These are phyloP conservation scores for Takakia lepidozioides DNA, from an alignment of 225 moss, liverwort and hornwort genomes.

Conservation along the genomic window DNA sequence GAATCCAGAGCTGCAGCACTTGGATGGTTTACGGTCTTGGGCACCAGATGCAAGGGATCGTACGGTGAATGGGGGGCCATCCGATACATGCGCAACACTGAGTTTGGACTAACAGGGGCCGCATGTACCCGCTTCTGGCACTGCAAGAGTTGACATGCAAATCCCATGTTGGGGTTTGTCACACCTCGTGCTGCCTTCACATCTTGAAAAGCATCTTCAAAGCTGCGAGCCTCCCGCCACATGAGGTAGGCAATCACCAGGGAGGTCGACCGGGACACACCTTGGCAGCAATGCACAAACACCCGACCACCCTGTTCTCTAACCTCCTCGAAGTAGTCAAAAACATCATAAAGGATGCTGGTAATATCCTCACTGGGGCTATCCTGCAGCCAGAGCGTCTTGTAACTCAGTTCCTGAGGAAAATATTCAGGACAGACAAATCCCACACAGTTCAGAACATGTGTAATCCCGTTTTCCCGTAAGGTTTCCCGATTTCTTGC, in stretches of 20 bases:
- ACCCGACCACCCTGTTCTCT: constrained; percentile 24
- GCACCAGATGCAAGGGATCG: constrained; percentile 42
- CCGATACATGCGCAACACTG: constrained; percentile 32
- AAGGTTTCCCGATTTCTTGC: constrained; percentile 32
- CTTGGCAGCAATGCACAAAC: constrained; percentile 56
- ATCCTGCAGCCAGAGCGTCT: constrained; percentile 46
- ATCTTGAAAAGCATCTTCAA: constrained; percentile 42
- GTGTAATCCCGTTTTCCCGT: constrained; percentile 36
- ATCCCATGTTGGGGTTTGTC: constrained; percentile 45
- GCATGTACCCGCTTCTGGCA: constrained; percentile 49
- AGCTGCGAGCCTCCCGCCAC: constrained; percentile 31
- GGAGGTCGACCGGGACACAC: constrained; percentile 45
- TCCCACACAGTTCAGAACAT: constrained; percentile 46
- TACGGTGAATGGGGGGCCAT: constrained; percentile 38
- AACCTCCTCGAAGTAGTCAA: constrained; percentile 56
- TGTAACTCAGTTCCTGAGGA: constrained; percentile 28
- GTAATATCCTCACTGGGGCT: constrained; percentile 43
- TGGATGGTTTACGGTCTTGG: constrained; percentile 31
- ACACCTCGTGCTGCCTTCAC: constrained; percentile 37
- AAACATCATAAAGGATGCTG: constrained; percentile 49
- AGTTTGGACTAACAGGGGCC: constrained; percentile 38
- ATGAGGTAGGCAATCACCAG: constrained; percentile 52
- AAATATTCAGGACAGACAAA: constrained; percentile 42
- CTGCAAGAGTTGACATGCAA: constrained; percentile 44
- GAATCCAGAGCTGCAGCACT: constrained; percentile 30